These are phyloP conservation scores for Zymoseptoria passerinii DNA, from an alignment of 2,329 filamentous ascomycete genomes.

Conservation along the genomic window DNA sequence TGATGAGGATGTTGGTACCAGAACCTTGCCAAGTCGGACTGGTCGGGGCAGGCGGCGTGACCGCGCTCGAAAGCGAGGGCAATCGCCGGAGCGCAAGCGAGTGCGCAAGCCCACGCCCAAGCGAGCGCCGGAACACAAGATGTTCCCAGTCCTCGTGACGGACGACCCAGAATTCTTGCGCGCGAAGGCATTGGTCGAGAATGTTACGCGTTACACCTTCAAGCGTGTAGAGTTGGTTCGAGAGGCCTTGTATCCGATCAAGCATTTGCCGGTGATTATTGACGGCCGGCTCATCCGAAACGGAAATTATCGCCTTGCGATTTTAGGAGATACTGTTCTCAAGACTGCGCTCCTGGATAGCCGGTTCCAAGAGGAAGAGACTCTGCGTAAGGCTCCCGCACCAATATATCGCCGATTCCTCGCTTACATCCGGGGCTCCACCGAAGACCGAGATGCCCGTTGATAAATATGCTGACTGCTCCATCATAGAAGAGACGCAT, in stretches of 20 bases:
- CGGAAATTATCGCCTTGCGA: not conserved
- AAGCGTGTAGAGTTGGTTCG: not conserved
- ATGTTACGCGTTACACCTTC: not conserved
- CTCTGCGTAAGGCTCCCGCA: too few relatives aligned
- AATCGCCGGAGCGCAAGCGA: not conserved
- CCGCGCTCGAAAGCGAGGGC: not conserved
- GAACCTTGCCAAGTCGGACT: too few relatives aligned
- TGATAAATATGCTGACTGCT: too few relatives aligned
- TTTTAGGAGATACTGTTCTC: not conserved
- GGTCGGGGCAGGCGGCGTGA: too few relatives aligned
- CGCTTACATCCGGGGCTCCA: too few relatives aligned
- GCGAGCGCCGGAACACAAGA: not conserved
- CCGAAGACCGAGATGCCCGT: too few relatives aligned
- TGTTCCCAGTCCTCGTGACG: not conserved
- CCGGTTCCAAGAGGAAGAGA: not conserved
- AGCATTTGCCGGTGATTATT: not conserved
- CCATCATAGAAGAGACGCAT: not conserved
- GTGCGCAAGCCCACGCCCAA: not conserved
- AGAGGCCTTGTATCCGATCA: not conserved
- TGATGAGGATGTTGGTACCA: not conserved
- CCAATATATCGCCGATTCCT: too few relatives aligned
- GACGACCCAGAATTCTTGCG: not conserved
- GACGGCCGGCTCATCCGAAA: not conserved
- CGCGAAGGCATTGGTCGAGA: not conserved
- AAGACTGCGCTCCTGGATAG: not conserved